Conservation (phyloP, 495 filamentous ascomycete genomes). For the Lophiostoma macrostomum region DNA sequence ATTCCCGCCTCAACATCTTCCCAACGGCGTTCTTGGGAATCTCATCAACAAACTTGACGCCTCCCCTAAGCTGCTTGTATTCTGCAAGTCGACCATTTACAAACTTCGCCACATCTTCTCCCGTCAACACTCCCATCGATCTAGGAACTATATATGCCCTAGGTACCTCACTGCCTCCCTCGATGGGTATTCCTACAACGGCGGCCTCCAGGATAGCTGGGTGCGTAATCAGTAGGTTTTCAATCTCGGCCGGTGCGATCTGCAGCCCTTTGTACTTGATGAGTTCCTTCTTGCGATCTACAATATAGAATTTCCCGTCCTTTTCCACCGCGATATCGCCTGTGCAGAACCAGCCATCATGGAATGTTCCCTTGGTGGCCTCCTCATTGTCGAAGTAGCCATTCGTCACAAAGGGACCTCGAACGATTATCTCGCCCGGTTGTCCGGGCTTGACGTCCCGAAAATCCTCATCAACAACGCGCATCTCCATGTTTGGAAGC, state of each 20-base stretch:
- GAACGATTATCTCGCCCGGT: constrained; percentile 57
- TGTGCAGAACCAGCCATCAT: constrained; percentile 23
- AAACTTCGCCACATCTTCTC: constrained; percentile 61
- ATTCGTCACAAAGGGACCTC: constrained; percentile 16
- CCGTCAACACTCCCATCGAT: constrained; percentile 49
- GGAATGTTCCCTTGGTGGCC: constrained; percentile 14
- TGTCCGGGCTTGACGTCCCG: constrained; percentile 23
- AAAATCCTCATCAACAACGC: constrained; percentile 29
- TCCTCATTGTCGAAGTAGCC: constrained; percentile 23
- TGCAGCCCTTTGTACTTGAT: constrained; percentile 63
- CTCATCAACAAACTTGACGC: constrained; percentile 74
- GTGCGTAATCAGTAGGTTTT: constrained; percentile 71
- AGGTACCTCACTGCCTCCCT: constrained; percentile 71
- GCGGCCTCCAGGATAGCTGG: constrained; percentile 76
- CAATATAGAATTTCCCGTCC: constrained; percentile 13
- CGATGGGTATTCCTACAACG: constrained; percentile 75
- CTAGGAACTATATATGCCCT: constrained; percentile 71
- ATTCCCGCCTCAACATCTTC: constrained; percentile 78
- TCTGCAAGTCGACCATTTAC: constrained; percentile 57
- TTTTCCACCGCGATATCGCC: constrained; percentile 19
- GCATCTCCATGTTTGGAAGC: constrained; percentile 30
- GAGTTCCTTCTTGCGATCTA: constrained; percentile 48
- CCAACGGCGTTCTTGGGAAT: constrained; percentile 84
- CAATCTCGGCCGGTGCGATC: constrained; percentile 82
- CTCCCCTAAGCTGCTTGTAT: constrained; percentile 79